Percentiles rank a stretch among this genome's conserved stretches.
Conservation (phyloP, 2,329 filamentous ascomycete species). For the Colletotrichum sp. region DNA sequence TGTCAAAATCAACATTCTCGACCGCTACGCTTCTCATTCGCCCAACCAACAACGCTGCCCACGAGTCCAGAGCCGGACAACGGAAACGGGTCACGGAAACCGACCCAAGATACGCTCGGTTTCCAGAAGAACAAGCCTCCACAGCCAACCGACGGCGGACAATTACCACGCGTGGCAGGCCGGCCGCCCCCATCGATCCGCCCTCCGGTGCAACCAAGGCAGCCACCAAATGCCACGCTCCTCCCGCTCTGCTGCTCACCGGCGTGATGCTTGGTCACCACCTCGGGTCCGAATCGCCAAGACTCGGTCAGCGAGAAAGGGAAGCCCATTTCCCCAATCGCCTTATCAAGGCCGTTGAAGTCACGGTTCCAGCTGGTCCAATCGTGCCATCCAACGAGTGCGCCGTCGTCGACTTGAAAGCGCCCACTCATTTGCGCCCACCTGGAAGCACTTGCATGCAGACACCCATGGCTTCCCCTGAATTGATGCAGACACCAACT, state of each 20-base stretch:
- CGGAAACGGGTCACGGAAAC: neutral
- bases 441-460: conserved; percentile 9
- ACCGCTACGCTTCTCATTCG: neutral
- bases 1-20: neutral
- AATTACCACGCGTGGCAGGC: neutral
- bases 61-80: neutral
- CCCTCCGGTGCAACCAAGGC: neutral
- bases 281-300: neutral
- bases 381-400: neutral
- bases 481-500: conserved; percentile 8
- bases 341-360: neutral
- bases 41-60: neutral
- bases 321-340: neutral
- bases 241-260: neutral
- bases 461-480: conserved; percentile 15
- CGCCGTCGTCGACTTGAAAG: neutral
- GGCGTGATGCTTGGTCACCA: neutral
- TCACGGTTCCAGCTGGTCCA: neutral
- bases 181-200: neutral
- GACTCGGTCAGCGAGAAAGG: neutral
- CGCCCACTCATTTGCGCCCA: conserved; percentile 8
- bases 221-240: neutral
- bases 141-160: neutral
- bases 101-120: neutral
- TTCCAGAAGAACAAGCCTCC: neutral